Conservation (phyloP, 106 monocot genomes). For the Triglochin maritima region DNA sequence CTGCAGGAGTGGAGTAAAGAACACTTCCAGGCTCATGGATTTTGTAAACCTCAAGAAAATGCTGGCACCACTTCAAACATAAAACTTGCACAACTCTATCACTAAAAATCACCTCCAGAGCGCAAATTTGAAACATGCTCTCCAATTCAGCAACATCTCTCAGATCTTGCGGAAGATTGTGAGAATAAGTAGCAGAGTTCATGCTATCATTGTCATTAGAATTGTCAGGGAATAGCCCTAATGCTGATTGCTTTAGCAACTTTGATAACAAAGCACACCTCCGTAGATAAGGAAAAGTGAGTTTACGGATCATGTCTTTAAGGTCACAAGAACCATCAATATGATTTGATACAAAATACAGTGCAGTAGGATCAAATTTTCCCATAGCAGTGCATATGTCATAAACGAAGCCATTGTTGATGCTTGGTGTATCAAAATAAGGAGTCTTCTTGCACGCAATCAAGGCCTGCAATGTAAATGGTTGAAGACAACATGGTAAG, state of each 20-base stretch:
- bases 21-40: slow-evolving; percentile 22
- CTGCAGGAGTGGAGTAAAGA: slow-evolving; percentile 56
- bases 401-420: slow-evolving; percentile 30
- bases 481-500: too few species aligned
- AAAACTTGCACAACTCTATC: slow-evolving; percentile 41
- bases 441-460: slow-evolving; percentile 58
- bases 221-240: slow-evolving; percentile 14
- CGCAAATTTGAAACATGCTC: slow-evolving; percentile 49
- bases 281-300: slow-evolving; percentile 83
- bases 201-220: slow-evolving; percentile 18
- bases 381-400: slow-evolving; percentile 51
- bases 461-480: slow-evolving; percentile 42
- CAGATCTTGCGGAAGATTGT: slow-evolving; percentile 33
- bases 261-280: slow-evolving; percentile 71
- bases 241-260: slow-evolving; percentile 39
- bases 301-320: slow-evolving; percentile 58
- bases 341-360: slow-evolving; percentile 52
- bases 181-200: not conserved
- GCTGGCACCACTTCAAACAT: slow-evolving; percentile 64
- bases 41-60: slow-evolving; percentile 43
- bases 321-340: slow-evolving; percentile 44
- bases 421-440: slow-evolving; percentile 36
- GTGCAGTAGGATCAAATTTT: slow-evolving; percentile 27
- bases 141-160: slow-evolving; percentile 53
- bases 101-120: slow-evolving; percentile 51